A percentile compares a stretch with the other conserved stretches of the same genome.
These are phyloP conservation scores for Diplotaxis tenuifolia DNA, from an alignment of 345 rosid genomes.

Conservation along the genomic window DNA sequence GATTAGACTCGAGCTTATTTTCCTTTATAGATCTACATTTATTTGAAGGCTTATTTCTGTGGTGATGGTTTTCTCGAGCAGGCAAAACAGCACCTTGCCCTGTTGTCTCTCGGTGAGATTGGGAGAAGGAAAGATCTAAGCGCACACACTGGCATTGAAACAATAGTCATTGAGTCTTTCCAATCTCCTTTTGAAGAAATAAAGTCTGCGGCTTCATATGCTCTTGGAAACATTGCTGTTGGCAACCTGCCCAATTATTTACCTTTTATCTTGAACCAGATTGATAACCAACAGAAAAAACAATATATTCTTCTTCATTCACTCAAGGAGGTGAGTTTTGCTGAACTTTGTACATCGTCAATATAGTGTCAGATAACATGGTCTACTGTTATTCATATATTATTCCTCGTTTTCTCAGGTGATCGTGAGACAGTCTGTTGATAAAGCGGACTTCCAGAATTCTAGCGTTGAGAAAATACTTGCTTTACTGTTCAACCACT, in stretches of 20 bases:
- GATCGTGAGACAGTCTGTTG: conserved; percentile 94
- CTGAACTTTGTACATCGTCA: conserved; percentile 10
- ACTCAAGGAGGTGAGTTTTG: conserved; percentile 75
- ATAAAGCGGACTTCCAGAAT: conserved; percentile 90
- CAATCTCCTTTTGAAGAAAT: conserved; percentile 99
- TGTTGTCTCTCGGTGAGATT: conserved; percentile 94
- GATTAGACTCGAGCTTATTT: not conserved
- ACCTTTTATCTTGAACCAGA: conserved; percentile 97
- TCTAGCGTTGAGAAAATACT: conserved; percentile 89
- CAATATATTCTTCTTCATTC: conserved; percentile 98
- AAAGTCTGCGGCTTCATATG: conserved; percentile 97
- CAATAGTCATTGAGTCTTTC: conserved; percentile 89
- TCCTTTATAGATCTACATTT: not conserved
- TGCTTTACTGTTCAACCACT: conserved; percentile 80
- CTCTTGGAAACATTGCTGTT: conserved; percentile 98
- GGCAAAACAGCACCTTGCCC: conserved; percentile 92
- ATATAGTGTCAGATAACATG: conserved; percentile 1
- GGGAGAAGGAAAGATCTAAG: conserved; percentile 96
- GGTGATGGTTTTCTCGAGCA: conserved; percentile 26
- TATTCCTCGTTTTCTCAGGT: conserved; percentile 48
- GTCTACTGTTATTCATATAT: not conserved
- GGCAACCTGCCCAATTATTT: conserved; percentile 91
- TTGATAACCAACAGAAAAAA: conserved; percentile 99
- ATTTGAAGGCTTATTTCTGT: not conserved
- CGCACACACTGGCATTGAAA: conserved; percentile 75